Base-by-base conservation (phyloP, 1,284 basidiomycete species). In the Acaromyces ingoldii region DNA sequence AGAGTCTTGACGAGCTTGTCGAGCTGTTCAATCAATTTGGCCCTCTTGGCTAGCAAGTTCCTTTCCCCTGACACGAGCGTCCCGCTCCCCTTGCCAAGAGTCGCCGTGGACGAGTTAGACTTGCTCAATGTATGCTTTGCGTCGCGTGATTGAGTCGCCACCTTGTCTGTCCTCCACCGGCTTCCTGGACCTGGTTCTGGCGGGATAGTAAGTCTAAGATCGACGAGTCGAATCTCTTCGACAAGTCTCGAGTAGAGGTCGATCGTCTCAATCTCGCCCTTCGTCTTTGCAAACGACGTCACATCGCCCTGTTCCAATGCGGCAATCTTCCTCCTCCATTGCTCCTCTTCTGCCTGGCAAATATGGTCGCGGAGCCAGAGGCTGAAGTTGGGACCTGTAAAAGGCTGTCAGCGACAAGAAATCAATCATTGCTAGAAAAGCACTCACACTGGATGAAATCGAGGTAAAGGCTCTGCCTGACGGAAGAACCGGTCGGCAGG, bases 371-470 rank as follows among this genome's bases (percentile, higher is more conserved):
- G 67, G 21, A 74, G 48, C 70, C 70, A 74, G 13, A 72, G 55
- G 2, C 65, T 60, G 31, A 74, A 74, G 53, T 74, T 72, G n/a
- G n/a, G n/a, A n/a, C n/a, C n/a, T n/a, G n/a, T n/a, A n/a, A n/a
- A n/a, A n/a, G n/a, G n/a, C n/a, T n/a, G n/a, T n/a, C n/a, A n/a
- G n/a, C n/a, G n/a, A n/a, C n/a, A n/a, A n/a, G n/a, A n/a, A n/a
- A n/a, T n/a, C n/a, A n/a, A n/a, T n/a, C n/a, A n/a, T n/a, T n/a
- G n/a, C n/a, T n/a, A n/a, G n/a, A n/a, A n/a, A n/a, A n/a, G n/a
- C n/a, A n/a, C 4, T 70, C 70, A 36, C 51, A 68, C 37, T 55
- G 44, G 3, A 74, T 31, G 36, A 74, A 74, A 39, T 74, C 70
- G 3, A 64, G 13, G 46, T 74, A 74, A 4, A 74, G 49, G 6